These are phyloP conservation scores for Fonsecaea nubica DNA, from an alignment of 2,329 filamentous ascomycete species.

Conservation along the genomic window DNA sequence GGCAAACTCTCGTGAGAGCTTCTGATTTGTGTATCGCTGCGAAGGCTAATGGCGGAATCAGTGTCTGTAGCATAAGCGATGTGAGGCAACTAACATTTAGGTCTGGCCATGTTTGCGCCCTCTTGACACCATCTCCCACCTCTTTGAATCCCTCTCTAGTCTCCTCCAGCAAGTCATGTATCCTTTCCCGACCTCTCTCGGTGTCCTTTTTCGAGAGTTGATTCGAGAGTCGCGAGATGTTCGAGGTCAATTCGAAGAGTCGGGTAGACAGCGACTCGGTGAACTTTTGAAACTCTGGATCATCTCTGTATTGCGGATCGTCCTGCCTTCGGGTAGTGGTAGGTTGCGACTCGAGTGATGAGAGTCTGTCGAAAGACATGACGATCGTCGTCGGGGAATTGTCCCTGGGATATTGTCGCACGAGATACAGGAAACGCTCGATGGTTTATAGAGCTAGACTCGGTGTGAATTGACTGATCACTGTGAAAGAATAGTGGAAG, in stretches of 20 bases:
- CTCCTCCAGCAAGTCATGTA: constrained; percentile 86
- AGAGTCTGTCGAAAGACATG: constrained; percentile 93
- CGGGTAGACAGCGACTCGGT: constrained; percentile 84
- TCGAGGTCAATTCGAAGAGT: constrained; percentile 85
- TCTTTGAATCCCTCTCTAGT: constrained; percentile 86
- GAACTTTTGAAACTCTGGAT: constrained; percentile 86
- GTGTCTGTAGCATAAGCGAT: neutral
- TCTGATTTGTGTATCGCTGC: constrained; percentile 95
- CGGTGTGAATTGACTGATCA: neutral
- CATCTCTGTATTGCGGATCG: constrained; percentile 80
- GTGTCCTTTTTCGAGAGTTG: constrained; percentile 91
- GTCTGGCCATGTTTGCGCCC: constrained; percentile 84
- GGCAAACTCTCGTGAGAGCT: constrained; percentile 92
- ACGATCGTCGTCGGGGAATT: neutral
- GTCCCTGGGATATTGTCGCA: neutral
- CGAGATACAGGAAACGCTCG: neutral
- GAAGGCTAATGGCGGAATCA: constrained; percentile 67
- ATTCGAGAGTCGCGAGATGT: constrained; percentile 81
- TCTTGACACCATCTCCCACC: constrained; percentile 92
- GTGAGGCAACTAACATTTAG: constrained; percentile 66
- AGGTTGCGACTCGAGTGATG: constrained; percentile 80
- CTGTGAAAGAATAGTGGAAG: constrained; percentile 20
- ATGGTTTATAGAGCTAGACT: neutral
- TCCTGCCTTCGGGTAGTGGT: constrained; percentile 71
- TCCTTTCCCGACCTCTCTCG: constrained; percentile 84